These are phyloP conservation scores for Vachellia collinsii DNA, from an alignment of 306 rosid species.

Conservation along the genomic window DNA sequence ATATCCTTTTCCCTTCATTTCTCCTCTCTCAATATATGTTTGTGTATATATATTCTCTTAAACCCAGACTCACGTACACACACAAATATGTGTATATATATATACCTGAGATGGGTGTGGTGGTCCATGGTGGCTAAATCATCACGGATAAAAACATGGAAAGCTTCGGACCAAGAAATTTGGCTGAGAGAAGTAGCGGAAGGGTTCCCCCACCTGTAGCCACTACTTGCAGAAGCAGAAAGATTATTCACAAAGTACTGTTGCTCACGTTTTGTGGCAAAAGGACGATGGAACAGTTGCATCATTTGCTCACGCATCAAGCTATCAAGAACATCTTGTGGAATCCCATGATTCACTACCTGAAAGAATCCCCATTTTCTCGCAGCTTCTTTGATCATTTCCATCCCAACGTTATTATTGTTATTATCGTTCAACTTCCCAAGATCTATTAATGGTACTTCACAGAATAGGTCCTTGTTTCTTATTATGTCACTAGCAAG, in stretches of 20 bases:
- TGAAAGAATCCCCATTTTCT: conserved; percentile 75
- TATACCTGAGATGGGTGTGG: conserved; percentile 54
- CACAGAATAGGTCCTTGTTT: conserved; percentile 27
- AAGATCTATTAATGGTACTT: conserved; percentile 67
- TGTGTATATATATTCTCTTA: neutral
- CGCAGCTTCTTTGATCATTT: conserved; percentile 56
- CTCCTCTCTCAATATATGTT: neutral
- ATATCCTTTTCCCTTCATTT: neutral
- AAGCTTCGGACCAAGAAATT: conserved; percentile 77
- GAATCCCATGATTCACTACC: conserved; percentile 68
- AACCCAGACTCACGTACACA: neutral
- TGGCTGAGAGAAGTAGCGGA: conserved; percentile 51
- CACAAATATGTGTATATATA: neutral
- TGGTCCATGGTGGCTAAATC: conserved; percentile 50
- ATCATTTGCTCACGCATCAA: conserved; percentile 49
- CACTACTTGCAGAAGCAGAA: conserved; percentile 34
- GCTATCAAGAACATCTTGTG: conserved; percentile 44
- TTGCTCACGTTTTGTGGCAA: conserved; percentile 39
- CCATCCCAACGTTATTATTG: conserved; percentile 35
- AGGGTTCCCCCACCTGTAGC: conserved; percentile 75
- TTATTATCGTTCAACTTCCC: conserved; percentile 26
- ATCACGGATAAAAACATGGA: conserved; percentile 55
- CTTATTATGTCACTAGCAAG: neutral
- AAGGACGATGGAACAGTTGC: conserved; percentile 54
- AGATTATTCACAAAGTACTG: conserved; percentile 53